phyloP scores from a whole-genome alignment of 352 stramenopile genomes.

The Phytopythium oedochilum region DNA sequence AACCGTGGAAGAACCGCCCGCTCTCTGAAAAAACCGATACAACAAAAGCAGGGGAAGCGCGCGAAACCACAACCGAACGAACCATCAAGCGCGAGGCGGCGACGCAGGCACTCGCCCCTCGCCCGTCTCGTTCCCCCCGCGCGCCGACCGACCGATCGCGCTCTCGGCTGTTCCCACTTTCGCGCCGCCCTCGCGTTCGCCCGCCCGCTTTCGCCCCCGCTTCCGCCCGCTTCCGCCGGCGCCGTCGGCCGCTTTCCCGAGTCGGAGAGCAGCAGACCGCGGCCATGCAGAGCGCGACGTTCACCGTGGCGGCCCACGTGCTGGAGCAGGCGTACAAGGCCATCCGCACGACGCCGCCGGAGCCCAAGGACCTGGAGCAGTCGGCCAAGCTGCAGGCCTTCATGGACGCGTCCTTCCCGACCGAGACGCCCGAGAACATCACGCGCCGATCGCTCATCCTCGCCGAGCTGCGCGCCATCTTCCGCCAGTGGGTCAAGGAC shows the following conservation, averaged over 20 bases:
- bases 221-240: too few relatives aligned
- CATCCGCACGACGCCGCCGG: conserved; percentile 80
- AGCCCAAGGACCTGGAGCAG: conserved; percentile 81
- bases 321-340: conserved; percentile 88
- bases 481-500: conserved; percentile 84
- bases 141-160: too few relatives aligned
- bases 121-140: too few relatives aligned
- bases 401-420: conserved; percentile 81
- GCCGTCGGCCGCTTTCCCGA: too few relatives aligned
- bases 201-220: too few relatives aligned
- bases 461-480: conserved; percentile 77
- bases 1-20: background rate
- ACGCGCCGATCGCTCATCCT: conserved; percentile 82
- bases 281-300: conserved; percentile 58
- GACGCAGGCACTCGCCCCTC: too few relatives aligned
- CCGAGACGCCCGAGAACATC: conserved; percentile 76
- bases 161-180: too few relatives aligned
- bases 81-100: background rate
- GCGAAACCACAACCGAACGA: background rate
- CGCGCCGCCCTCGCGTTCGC: too few relatives aligned
- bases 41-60: background rate
- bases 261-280: too few relatives aligned
- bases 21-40: background rate
- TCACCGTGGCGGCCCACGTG: conserved; percentile 64
- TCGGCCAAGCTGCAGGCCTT: conserved; percentile 74